Conservation (phyloP, 345 rosid genomes). For the Cardamine chenopodiifolia region DNA sequence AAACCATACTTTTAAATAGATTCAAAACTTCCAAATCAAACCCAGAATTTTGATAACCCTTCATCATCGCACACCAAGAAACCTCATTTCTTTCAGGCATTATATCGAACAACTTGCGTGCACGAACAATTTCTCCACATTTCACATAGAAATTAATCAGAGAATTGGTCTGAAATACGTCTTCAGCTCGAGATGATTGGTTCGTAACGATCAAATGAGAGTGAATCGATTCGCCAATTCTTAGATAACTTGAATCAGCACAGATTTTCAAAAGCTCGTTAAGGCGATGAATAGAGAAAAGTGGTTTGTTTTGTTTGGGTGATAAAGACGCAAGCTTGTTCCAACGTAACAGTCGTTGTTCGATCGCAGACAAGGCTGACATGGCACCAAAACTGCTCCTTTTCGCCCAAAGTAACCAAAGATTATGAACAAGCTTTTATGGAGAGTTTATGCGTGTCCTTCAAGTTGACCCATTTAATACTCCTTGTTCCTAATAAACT, state of each 20-base stretch:
- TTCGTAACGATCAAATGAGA: slow-evolving; percentile 54
- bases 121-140: slow-evolving; percentile 48
- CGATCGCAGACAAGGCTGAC: slow-evolving; percentile 37
- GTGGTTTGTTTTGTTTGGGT: slow-evolving; percentile 16
- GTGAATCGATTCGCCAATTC: slow-evolving; percentile 57
- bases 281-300: slow-evolving; percentile 29
- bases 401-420: neutral
- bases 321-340: slow-evolving; percentile 6
- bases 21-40: slow-evolving; percentile 51
- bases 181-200: slow-evolving; percentile 19
- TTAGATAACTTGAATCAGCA: slow-evolving; percentile 51
- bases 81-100: slow-evolving; percentile 63
- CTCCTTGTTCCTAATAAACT: too few species aligned
- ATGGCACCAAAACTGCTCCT: slow-evolving; percentile 20
- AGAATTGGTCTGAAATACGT: slow-evolving; percentile 44
- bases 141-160: slow-evolving; percentile 63
- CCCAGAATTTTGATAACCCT: slow-evolving; percentile 63
- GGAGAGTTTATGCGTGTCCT: neutral
- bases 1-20: slow-evolving; percentile 59
- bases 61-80: slow-evolving; percentile 78
- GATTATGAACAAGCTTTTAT: neutral
- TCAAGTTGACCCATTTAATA: too few species aligned
- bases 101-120: slow-evolving; percentile 64
- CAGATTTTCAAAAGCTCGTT: slow-evolving; percentile 55
- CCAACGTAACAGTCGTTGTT: slow-evolving; percentile 7